Evolutionary conservation across 2,329 filamentous ascomycete species (phyloP).

Genomic region (Fusarium domesticum): DNA sequence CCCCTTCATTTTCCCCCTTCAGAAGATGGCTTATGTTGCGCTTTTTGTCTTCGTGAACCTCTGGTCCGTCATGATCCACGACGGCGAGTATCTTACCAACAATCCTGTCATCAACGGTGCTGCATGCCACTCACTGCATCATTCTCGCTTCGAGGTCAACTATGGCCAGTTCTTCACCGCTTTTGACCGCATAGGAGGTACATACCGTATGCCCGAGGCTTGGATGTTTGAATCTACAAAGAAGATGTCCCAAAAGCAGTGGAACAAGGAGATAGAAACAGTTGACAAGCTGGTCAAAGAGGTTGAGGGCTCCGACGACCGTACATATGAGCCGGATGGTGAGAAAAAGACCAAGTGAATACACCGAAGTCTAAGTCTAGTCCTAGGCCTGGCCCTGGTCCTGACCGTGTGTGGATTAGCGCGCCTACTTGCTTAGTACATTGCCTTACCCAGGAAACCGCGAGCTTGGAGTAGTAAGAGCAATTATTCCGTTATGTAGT

Average conservation of each 20-base stretch:
- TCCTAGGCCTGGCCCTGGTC: background rate
- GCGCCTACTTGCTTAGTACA: too few species aligned
- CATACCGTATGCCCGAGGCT: conserved; percentile 80
- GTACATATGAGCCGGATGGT: conserved; percentile 41
- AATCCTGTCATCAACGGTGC: conserved; percentile 91
- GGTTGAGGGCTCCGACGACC: conserved; percentile 59
- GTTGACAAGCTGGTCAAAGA: conserved; percentile 67
- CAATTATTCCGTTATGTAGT: too few species aligned
- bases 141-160: conserved; percentile 61
- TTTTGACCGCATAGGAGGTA: conserved; percentile 84
- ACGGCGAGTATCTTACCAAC: conserved; percentile 91
- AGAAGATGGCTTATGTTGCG: conserved; percentile 82
- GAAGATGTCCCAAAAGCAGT: conserved; percentile 80
- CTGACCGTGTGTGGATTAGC: background rate
- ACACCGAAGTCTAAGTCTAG: background rate
- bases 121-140: conserved; percentile 80
- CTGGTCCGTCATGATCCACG: conserved; percentile 95
- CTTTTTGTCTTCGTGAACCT: conserved; percentile 93
- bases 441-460: too few species aligned
- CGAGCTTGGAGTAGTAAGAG: too few species aligned
- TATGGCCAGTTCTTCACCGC: conserved; percentile 93
- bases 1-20: conserved; percentile 87
- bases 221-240: conserved; percentile 81
- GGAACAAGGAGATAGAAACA: conserved; percentile 64
- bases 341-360: conserved; percentile 43